A percentile compares a stretch with the other conserved stretches of the same genome.
phyloP scores from a whole-genome alignment of 352 stramenopile species.

The Peronosclerospora sorghi region DNA sequence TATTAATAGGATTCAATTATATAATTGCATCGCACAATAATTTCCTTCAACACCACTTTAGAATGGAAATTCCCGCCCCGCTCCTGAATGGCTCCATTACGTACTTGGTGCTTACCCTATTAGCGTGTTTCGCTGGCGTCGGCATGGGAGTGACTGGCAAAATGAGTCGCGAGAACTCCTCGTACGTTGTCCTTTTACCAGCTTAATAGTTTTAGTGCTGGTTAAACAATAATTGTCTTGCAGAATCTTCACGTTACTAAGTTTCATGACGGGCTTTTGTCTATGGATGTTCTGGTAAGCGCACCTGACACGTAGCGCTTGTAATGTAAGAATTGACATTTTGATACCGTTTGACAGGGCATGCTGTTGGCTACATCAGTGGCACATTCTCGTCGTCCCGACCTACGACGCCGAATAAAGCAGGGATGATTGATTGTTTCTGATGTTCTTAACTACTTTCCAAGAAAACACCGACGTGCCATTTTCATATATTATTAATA shows the following conservation, averaged over 20 bases:
- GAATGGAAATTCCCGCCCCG: conserved; percentile 68
- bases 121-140: conserved; percentile 67
- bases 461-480: no score
- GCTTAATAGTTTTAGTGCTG: not conserved
- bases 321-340: not conserved
- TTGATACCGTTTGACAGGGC: conserved; percentile 31
- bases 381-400: conserved; percentile 80
- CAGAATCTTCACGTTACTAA: conserved; percentile 73
- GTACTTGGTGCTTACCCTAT: conserved; percentile 79
- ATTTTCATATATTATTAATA: no score
- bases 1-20: no score
- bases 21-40: no score
- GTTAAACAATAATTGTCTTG: not conserved
- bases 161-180: conserved; percentile 76
- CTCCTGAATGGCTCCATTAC: conserved; percentile 76
- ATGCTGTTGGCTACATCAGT: conserved; percentile 86
- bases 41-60: conserved; percentile 16
- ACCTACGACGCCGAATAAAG: conserved; percentile 64
- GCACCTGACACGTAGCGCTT: no score
- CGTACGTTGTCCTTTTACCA: conserved; percentile 38
- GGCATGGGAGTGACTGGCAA: conserved; percentile 72
- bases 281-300: conserved; percentile 84
- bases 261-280: conserved; percentile 75
- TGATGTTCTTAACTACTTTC: no score
- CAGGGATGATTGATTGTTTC: not conserved